phyloP scores from a whole-genome alignment of 208 protist genomes.

The Leptomonas seymouri region DNA sequence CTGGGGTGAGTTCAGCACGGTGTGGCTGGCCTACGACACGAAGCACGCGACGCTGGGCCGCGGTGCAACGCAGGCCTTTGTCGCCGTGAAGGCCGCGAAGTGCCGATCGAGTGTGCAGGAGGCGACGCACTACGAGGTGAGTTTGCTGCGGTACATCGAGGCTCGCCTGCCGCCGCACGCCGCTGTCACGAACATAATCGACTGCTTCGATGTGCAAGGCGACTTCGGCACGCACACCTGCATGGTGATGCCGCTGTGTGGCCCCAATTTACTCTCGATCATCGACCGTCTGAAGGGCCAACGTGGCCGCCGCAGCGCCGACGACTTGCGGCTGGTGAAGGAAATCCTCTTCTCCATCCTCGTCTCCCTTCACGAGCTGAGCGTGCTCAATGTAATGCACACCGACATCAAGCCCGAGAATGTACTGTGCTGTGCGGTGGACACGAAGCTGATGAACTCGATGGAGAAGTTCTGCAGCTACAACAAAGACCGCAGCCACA shows the following conservation, averaged over 20 bases:
- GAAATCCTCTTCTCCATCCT: conserved; percentile 76
- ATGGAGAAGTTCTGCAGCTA: conserved; percentile 74
- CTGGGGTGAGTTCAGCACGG: conserved; percentile 90
- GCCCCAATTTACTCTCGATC: conserved; percentile 83
- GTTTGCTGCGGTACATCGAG: conserved; percentile 67
- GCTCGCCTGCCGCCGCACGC: conserved; percentile 28
- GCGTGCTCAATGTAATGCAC: conserved; percentile 83
- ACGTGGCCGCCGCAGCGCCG: conserved; percentile 40
- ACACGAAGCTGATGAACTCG: conserved; percentile 55
- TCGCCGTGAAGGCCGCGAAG: conserved; percentile 87
- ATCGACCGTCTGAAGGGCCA: conserved; percentile 68
- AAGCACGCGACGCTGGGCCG: conserved; percentile 33
- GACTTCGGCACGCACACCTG: conserved; percentile 68
- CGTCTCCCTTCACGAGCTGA: conserved; percentile 67
- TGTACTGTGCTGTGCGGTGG: conserved; percentile 70
- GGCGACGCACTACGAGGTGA: conserved; percentile 78
- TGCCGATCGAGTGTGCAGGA: conserved; percentile 56
- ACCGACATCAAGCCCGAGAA: conserved; percentile 95
- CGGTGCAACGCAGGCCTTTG: conserved; percentile 64
- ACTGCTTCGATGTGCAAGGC: conserved; percentile 76
- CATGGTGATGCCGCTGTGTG: conserved; percentile 86
- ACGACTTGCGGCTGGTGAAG: conserved; percentile 80
- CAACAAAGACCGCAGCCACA: conserved; percentile 55
- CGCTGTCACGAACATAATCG: conserved; percentile 72
- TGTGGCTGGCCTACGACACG: conserved; percentile 88